A percentile compares a stretch with the other conserved stretches of the same genome.
phyloP scores from a whole-genome alignment of 2,329 filamentous ascomycete species.

The Fusarium sp. region DNA sequence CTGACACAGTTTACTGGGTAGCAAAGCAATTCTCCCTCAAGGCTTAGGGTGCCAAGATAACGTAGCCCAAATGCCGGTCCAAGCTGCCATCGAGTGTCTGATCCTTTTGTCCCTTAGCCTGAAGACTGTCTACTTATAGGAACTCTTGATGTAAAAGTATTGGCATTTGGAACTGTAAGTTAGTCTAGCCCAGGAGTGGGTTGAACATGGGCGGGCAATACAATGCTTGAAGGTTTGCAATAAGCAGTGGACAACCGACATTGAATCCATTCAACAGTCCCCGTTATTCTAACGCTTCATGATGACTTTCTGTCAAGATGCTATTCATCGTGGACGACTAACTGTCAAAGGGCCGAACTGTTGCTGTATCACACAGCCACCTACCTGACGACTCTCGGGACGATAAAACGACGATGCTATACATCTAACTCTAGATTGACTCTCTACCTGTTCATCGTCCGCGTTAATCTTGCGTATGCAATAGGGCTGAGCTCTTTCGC shows the following conservation, averaged over 20 bases:
- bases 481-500: conserved; percentile 16
- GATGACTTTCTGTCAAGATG: background rate
- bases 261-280: background rate
- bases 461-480: conserved; percentile 1
- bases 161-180: background rate
- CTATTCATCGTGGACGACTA: background rate
- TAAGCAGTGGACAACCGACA: background rate
- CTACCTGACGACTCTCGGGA: background rate
- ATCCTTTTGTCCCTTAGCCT: background rate
- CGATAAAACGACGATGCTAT: background rate
- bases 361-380: background rate
- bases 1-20: no score
- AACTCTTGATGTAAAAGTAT: background rate
- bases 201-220: no score
- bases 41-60: background rate
- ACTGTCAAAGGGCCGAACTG: background rate
- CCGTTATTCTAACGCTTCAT: background rate
- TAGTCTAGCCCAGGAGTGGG: background rate
- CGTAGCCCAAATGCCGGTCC: background rate
- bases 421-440: background rate
- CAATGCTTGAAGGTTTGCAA: background rate
- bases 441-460: background rate
- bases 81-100: background rate
- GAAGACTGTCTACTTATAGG: background rate
- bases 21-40: background rate